Percentiles rank a stretch among this genome's conserved stretches.
Conservation (phyloP, 805 yeast genomes). For the Candida coleopterorum region DNA sequence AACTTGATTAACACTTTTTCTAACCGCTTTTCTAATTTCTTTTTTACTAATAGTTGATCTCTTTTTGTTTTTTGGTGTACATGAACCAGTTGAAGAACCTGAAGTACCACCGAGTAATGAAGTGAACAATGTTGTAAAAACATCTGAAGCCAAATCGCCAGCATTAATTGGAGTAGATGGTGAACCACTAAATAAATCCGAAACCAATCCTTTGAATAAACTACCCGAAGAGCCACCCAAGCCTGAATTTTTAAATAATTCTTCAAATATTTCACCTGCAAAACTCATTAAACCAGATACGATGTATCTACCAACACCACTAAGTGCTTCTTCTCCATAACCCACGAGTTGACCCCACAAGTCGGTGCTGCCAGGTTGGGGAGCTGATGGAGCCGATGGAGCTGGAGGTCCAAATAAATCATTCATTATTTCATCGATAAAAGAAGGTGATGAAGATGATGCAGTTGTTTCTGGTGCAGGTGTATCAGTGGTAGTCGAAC, state of each 20-base stretch:
- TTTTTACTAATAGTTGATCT: constrained; percentile 5
- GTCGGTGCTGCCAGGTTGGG: neutral
- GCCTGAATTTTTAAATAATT: constrained; percentile 3
- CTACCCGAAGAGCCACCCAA: constrained; percentile 6
- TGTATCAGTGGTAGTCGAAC: neutral
- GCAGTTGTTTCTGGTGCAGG: neutral
- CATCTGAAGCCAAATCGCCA: constrained; percentile 6
- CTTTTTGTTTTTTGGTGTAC: constrained; percentile 4
- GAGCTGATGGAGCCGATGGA: neutral
- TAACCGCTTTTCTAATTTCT: constrained; percentile 6
- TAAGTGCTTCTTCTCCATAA: constrained; percentile 4
- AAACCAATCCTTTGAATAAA: constrained; percentile 2
- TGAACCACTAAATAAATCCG: constrained; percentile 6
- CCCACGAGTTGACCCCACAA: neutral
- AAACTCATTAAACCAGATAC: constrained; percentile 4
- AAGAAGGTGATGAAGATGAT: constrained; percentile 3
- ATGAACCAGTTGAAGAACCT: constrained; percentile 6
- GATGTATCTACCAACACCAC: constrained; percentile 2
- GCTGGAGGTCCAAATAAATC: constrained; percentile 3
- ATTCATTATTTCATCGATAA: constrained; percentile 5
- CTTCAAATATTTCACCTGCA: constrained; percentile 8
- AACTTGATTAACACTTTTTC: constrained; percentile 6
- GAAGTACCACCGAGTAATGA: constrained; percentile 6
- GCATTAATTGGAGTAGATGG: neutral
- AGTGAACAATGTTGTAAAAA: constrained; percentile 6